phyloP scores from a whole-genome alignment of 2,329 filamentous ascomycete genomes.

The Xylaria digitata region DNA sequence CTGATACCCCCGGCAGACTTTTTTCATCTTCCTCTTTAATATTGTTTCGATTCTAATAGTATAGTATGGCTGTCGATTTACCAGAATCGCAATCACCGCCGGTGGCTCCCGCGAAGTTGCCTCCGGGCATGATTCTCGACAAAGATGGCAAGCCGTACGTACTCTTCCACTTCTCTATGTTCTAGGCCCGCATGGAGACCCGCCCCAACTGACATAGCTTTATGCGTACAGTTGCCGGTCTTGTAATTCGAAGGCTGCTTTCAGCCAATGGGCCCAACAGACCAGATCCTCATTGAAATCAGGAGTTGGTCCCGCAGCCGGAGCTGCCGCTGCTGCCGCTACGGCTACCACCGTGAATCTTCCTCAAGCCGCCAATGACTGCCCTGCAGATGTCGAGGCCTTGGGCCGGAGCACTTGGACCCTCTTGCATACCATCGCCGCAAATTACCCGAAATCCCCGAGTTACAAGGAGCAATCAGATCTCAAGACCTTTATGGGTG shows the following conservation, averaged over 20 bases:
- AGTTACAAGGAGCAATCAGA: slow-evolving; percentile 77
- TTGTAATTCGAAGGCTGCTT: slow-evolving; percentile 73
- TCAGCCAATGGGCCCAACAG: slow-evolving; percentile 69
- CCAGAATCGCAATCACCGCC: slow-evolving; percentile 47
- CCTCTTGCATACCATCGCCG: slow-evolving; percentile 89
- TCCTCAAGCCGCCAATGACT: slow-evolving; percentile 68
- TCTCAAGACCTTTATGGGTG: slow-evolving; percentile 78
- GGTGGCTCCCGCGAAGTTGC: slow-evolving; percentile 63
- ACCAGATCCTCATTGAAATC: slow-evolving; percentile 58
- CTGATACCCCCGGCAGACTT: slow-evolving; percentile 24
- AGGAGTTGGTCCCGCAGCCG: slow-evolving; percentile 48
- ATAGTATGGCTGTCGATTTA: slow-evolving; percentile 54
- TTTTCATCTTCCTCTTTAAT: background rate
- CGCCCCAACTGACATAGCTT: slow-evolving; percentile 19
- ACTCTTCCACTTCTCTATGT: slow-evolving; percentile 32
- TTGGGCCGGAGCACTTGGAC: slow-evolving; percentile 94
- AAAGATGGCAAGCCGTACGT: slow-evolving; percentile 89
- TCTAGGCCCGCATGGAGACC: background rate
- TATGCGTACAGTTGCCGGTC: slow-evolving; percentile 70
- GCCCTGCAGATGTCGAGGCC: slow-evolving; percentile 88
- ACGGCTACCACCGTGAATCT: slow-evolving; percentile 43
- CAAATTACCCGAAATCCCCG: slow-evolving; percentile 81
- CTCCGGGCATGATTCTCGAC: slow-evolving; percentile 79
- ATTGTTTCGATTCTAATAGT: background rate
- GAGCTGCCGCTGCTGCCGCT: slow-evolving; percentile 50